phyloP scores from a whole-genome alignment of 164 flowering plant genomes.

The Buxus sempervirens region DNA sequence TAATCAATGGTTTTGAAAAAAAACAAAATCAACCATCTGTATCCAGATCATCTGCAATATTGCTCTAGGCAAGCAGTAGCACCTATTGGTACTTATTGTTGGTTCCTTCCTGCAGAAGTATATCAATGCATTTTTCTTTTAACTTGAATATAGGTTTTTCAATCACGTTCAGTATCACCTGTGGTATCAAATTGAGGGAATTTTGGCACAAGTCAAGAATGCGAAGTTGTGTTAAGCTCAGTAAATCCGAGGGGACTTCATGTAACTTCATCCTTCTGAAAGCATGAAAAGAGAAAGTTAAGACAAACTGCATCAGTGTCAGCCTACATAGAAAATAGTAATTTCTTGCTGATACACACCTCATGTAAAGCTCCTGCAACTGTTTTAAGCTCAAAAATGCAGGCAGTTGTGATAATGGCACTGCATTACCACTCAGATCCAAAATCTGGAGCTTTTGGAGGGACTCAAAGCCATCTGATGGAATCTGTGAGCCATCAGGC shows the following conservation, averaged over 20 bases:
- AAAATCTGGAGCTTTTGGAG: slow-evolving; percentile 68
- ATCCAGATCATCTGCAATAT: too few species aligned
- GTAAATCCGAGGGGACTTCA: slow-evolving; percentile 63
- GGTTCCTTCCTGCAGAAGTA: background rate
- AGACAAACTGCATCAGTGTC: slow-evolving; percentile 2
- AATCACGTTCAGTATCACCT: slow-evolving; percentile 36
- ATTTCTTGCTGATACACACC: slow-evolving; percentile 37
- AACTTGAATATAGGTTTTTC: background rate
- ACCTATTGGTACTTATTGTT: background rate
- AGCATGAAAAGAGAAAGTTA: slow-evolving; percentile 3
- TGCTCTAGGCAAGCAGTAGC: background rate
- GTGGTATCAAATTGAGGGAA: slow-evolving; percentile 61
- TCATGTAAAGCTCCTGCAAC: slow-evolving; percentile 82
- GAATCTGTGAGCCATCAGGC: slow-evolving; percentile 45
- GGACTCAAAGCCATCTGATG: slow-evolving; percentile 69
- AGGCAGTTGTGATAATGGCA: slow-evolving; percentile 54
- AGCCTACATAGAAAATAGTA: background rate
- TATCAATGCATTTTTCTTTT: background rate
- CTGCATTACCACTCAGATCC: slow-evolving; percentile 77
- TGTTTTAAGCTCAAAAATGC: slow-evolving; percentile 60
- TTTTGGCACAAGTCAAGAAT: slow-evolving; percentile 92
- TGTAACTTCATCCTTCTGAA: slow-evolving; percentile 64
- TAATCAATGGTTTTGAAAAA: too few species aligned
- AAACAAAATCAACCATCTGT: too few species aligned
- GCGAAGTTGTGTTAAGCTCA: slow-evolving; percentile 49